A percentile compares a stretch with the other conserved stretches of the same genome.
Conservation (phyloP, 768 basidiomycete genomes). For the Calocera viscosa region DNA sequence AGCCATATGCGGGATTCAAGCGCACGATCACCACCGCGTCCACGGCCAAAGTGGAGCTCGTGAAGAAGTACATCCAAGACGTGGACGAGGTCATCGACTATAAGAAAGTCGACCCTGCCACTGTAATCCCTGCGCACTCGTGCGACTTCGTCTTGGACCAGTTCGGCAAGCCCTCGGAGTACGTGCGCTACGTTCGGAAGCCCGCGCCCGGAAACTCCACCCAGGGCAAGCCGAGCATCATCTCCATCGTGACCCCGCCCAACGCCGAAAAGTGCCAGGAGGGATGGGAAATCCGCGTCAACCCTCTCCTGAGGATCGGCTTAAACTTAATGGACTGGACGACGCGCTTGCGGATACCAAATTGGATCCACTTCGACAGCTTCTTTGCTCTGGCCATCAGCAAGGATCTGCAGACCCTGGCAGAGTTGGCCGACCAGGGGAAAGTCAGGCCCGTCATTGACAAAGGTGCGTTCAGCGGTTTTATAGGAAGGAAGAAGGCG, state of each 20-base stretch:
- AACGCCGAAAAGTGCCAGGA: not conserved
- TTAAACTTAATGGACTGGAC: not conserved
- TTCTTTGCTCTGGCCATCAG: not conserved
- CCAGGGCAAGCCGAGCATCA: not conserved
- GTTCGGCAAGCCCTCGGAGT: not conserved
- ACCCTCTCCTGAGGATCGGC: not conserved
- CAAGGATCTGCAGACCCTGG: not conserved
- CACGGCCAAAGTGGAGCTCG: not conserved
- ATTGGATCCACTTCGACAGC: not conserved
- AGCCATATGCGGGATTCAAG: not conserved
- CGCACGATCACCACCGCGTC: not conserved
- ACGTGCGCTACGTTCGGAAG: not conserved
- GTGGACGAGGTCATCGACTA: constrained; percentile 6
- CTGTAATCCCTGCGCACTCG: not conserved
- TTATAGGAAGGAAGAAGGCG: not conserved
- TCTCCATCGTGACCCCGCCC: not conserved
- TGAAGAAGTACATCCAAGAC: not conserved
- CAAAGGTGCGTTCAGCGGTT: not conserved
- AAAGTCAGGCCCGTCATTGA: not conserved
- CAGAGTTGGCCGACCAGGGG: not conserved
- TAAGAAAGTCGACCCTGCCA: not conserved
- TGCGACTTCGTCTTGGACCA: constrained; percentile 5
- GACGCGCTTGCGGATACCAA: not conserved
- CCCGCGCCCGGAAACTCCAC: not conserved
- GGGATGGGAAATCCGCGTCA: not conserved